Evolutionary conservation across 306 rosid genomes (phyloP).

Genomic region (Alnus glutinosa): DNA sequence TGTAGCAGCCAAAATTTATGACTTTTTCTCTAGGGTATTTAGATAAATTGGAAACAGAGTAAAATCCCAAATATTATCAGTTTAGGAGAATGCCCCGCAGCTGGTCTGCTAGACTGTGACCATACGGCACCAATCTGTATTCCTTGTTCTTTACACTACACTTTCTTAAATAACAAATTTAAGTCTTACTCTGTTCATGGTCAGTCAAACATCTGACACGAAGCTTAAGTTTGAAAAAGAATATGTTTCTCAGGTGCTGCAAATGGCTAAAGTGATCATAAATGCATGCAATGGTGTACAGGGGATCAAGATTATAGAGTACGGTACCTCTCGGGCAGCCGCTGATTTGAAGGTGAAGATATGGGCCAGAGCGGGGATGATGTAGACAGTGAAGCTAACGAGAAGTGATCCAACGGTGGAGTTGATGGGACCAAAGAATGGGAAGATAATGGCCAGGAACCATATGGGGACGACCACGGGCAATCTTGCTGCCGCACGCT

Average conservation of each 20-base stretch:
- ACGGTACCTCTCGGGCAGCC: conserved; percentile 77
- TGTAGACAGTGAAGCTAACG: conserved; percentile 95
- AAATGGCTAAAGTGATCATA: not conserved
- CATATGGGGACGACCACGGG: conserved; percentile 95
- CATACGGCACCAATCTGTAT: conserved; percentile 31
- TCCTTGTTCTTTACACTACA: not conserved
- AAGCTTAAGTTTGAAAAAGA: not conserved
- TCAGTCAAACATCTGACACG: conserved; percentile 8
- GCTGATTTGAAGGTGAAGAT: conserved; percentile 83
- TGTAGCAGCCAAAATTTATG: not conserved
- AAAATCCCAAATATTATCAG: not conserved
- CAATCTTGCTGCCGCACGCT: conserved; percentile 84
- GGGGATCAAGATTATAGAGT: not conserved
- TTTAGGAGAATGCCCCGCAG: conserved; percentile 31
- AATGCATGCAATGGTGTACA: not conserved
- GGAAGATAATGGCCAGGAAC: conserved; percentile 94
- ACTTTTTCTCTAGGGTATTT: too few species aligned
- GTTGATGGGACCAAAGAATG: conserved; percentile 95
- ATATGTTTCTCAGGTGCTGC: not conserved
- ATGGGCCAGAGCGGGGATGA: conserved; percentile 86
- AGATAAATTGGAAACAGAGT: not conserved
- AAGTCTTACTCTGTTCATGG: not conserved
- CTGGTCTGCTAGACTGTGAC: conserved; percentile 49
- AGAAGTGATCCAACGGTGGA: conserved; percentile 98
- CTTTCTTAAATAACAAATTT: not conserved